Conservation (phyloP, 2,329 filamentous ascomycete genomes). For the Stagonosporopsis tanaceti region DNA sequence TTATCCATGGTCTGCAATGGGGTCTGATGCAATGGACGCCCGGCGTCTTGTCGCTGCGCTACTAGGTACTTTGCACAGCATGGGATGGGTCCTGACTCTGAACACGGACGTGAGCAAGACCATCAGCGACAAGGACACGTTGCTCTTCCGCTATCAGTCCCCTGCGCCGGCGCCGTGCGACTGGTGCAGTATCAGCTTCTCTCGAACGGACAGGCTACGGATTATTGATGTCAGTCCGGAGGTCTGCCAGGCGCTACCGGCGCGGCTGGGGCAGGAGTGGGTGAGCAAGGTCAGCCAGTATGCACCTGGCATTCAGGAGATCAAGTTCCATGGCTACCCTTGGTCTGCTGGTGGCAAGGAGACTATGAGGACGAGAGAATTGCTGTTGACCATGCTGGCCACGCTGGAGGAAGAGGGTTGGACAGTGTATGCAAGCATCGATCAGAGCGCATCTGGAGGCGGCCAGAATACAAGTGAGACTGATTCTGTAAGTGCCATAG, state of each 20-base stretch:
- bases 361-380: conserved; percentile 47
- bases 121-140: conserved; percentile 44
- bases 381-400: conserved; percentile 48
- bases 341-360: conserved; percentile 44
- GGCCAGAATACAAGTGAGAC: conserved; percentile 28
- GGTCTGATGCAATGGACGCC: conserved; percentile 38
- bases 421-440: conserved; percentile 52
- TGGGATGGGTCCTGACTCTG: conserved; percentile 51
- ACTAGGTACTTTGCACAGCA: conserved; percentile 43
- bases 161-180: conserved; percentile 46
- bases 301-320: conserved; percentile 33
- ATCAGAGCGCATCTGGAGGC: conserved; percentile 34
- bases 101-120: conserved; percentile 49
- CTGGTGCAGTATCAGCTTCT: conserved; percentile 51
- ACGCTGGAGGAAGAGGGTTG: conserved; percentile 49
- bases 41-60: conserved; percentile 45
- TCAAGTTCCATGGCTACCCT: conserved; percentile 48
- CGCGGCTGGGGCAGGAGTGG: conserved; percentile 21
- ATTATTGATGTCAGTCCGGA: conserved; percentile 42
- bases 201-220: conserved; percentile 33
- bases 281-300: conserved; percentile 21
- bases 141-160: conserved; percentile 51
- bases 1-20: conserved; percentile 45
- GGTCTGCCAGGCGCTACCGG: conserved; percentile 17
- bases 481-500: conserved; percentile 27